phyloP scores from a whole-genome alignment of 345 rosid genomes.

The Bruguiera sexangula region DNA sequence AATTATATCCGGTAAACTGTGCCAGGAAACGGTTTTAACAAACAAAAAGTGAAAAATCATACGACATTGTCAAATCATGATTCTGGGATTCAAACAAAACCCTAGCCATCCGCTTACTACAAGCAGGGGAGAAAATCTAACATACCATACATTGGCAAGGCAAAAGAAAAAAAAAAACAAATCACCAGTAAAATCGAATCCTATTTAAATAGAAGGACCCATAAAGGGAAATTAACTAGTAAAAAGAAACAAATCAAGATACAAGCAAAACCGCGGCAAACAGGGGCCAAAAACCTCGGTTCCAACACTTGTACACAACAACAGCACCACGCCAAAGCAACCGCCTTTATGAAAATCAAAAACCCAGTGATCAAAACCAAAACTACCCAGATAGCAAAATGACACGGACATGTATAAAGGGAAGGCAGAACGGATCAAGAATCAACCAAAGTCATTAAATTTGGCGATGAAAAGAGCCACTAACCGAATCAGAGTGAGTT shows the following conservation, averaged over 20 bases:
- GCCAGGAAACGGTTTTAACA: too few relatives aligned
- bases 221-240: background rate
- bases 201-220: background rate
- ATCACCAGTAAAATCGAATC: constrained; percentile 3
- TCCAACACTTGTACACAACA: constrained; percentile 16
- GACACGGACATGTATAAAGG: constrained; percentile 24
- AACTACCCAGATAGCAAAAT: constrained; percentile 23
- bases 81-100: constrained; percentile 3
- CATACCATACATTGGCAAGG: constrained; percentile 1
- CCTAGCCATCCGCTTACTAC: constrained; percentile 1
- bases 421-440: constrained; percentile 21
- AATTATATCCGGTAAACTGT: too few relatives aligned
- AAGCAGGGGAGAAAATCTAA: constrained; percentile 18
- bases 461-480: constrained; percentile 22
- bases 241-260: constrained; percentile 2
- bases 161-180: background rate
- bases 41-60: too few relatives aligned
- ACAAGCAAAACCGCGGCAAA: constrained; percentile 14
- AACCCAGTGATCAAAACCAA: constrained; percentile 3
- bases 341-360: constrained; percentile 15
- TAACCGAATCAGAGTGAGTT: constrained; percentile 28
- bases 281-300: constrained; percentile 12
- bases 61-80: too few relatives aligned
- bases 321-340: constrained; percentile 12
- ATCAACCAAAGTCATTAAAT: constrained; percentile 11